These are phyloP conservation scores for Spencermartinsiella ligniputridi DNA, from an alignment of 1,139 yeast species.

Conservation along the genomic window DNA sequence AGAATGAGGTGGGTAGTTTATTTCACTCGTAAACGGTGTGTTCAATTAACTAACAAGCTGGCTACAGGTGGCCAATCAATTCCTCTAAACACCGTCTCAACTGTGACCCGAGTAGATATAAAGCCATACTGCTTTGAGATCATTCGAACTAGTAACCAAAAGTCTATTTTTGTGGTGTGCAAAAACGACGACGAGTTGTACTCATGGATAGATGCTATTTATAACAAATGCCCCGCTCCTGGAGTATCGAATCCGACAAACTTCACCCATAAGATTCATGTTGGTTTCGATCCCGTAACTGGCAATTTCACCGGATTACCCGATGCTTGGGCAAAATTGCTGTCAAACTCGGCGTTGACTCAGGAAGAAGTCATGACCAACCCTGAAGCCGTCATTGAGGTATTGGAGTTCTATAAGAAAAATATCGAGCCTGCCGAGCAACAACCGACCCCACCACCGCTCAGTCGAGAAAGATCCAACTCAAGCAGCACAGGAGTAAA, in stretches of 20 bases:
- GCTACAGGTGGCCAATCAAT: constrained; percentile 36
- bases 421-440: constrained; percentile 12
- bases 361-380: constrained; percentile 42
- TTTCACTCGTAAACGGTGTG: neutral
- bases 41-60: neutral
- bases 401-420: constrained; percentile 67
- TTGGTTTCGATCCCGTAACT: constrained; percentile 42
- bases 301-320: constrained; percentile 47
- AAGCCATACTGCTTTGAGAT: constrained; percentile 76
- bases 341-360: constrained; percentile 42
- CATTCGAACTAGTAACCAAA: constrained; percentile 50
- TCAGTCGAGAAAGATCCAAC: neutral
- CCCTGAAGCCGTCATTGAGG: constrained; percentile 66
- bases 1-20: constrained; percentile 43
- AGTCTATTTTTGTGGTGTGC: constrained; percentile 69
- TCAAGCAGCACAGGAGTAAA: neutral
- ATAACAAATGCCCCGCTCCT: constrained; percentile 78
- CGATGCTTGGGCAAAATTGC: constrained; percentile 41
- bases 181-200: constrained; percentile 76
- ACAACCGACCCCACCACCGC: neutral
- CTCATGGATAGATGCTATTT: constrained; percentile 89
- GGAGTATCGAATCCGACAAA: constrained; percentile 53
- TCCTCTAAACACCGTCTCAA: constrained; percentile 52
- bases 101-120: constrained; percentile 59
- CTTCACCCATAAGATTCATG: constrained; percentile 44